Conservation (phyloP, 208 protist genomes). For the Lotmaria passim region DNA sequence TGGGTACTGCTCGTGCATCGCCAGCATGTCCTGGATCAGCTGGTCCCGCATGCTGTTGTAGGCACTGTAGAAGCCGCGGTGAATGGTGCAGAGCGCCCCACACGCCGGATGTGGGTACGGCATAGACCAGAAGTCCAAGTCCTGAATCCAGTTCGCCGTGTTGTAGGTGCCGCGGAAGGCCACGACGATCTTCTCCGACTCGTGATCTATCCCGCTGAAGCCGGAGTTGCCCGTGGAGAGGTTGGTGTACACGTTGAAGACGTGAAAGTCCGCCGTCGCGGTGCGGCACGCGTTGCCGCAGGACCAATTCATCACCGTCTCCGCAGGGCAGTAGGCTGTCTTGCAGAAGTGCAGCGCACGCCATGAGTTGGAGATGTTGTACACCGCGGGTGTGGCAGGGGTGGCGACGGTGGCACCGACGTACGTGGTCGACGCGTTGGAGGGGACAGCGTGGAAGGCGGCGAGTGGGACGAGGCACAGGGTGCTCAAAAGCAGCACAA, state of each 20-base stretch:
- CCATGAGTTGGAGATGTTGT: conserved; percentile 23
- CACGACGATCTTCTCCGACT: conserved; percentile 38
- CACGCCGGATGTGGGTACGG: conserved; percentile 39
- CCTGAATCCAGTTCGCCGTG: conserved; percentile 66
- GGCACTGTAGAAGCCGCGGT: conserved; percentile 62
- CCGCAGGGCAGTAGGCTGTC: conserved; percentile 51
- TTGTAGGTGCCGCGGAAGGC: conserved; percentile 70
- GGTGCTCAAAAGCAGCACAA: conserved; percentile 86
- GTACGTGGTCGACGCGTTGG: not conserved
- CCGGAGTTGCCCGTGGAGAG: conserved; percentile 37
- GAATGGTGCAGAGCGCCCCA: conserved; percentile 38
- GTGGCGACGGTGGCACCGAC: not conserved
- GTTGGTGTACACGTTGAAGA: conserved; percentile 45
- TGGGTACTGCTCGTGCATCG: conserved; percentile 39
- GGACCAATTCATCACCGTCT: conserved; percentile 33
- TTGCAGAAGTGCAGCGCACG: conserved; percentile 54
- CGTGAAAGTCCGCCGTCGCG: conserved; percentile 29
- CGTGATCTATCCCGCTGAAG: conserved; percentile 43
- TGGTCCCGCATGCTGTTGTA: conserved; percentile 43
- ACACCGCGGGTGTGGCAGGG: not conserved
- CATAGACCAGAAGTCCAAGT: conserved; percentile 52
- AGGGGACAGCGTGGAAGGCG: not conserved
- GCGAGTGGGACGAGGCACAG: not conserved
- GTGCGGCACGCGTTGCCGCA: conserved; percentile 39
- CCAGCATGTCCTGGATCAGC: conserved; percentile 38